These are phyloP conservation scores for Camellia granthamiana DNA, from an alignment of 148 eudicot genomes.

Conservation along the genomic window DNA sequence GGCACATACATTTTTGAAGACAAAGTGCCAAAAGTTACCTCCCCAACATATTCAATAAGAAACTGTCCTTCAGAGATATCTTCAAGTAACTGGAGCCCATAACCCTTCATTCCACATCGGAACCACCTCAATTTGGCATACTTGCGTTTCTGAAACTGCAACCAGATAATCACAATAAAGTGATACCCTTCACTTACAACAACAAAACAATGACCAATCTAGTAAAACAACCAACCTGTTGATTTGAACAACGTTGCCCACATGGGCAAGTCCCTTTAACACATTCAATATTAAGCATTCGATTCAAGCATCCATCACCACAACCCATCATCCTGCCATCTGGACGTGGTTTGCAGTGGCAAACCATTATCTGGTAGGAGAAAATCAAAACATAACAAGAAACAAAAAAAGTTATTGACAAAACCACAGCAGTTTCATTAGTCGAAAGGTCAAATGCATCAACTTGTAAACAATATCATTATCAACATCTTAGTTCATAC, in stretches of 20 bases:
- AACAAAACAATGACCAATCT: not conserved
- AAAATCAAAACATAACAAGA: constrained; percentile 13
- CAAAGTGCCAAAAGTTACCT: constrained; percentile 47
- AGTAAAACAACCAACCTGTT: constrained; percentile 47
- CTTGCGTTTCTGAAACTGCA: constrained; percentile 83
- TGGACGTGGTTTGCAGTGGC: constrained; percentile 80
- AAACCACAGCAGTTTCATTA: constrained; percentile 4
- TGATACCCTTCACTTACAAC: not conserved
- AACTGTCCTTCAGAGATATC: constrained; percentile 72
- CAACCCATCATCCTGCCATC: constrained; percentile 80
- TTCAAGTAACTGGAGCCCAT: constrained; percentile 75
- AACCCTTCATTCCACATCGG: constrained; percentile 89
- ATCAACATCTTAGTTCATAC: constrained; percentile 2
- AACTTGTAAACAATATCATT: not conserved
- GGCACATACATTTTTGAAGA: not conserved
- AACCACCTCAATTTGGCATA: constrained; percentile 72
- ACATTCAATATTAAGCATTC: constrained; percentile 96
- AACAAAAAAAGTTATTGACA: constrained; percentile 6
- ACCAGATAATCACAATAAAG: constrained; percentile 10
- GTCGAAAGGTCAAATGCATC: not conserved
- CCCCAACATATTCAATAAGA: constrained; percentile 97
- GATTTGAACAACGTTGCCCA: constrained; percentile 90
- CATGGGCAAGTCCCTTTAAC: constrained; percentile 91
- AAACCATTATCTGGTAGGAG: constrained; percentile 79
- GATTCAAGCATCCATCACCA: constrained; percentile 84